These are phyloP conservation scores for Annona squamosa DNA, from an alignment of 164 flowering plant species.

Conservation along the genomic window DNA sequence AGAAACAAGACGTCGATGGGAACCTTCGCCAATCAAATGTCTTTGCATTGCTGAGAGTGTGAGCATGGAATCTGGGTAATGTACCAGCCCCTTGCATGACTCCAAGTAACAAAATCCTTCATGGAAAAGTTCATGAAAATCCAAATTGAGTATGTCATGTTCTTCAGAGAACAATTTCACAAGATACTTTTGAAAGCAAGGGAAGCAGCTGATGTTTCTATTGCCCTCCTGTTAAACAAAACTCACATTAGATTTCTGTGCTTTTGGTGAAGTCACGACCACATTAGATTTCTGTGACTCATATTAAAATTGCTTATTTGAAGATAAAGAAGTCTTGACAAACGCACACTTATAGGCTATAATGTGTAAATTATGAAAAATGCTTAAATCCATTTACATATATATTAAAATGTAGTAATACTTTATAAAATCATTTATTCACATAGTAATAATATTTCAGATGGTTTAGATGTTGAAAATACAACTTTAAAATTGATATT, in stretches of 20 bases:
- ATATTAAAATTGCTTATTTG: not conserved
- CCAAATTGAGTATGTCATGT: constrained; percentile 34
- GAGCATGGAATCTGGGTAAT: constrained; percentile 11
- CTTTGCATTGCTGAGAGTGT: constrained; percentile 29
- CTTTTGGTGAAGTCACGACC: not conserved
- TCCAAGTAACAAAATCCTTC: constrained; percentile 19
- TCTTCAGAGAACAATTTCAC: constrained; percentile 41
- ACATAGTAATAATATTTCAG: too few relatives aligned
- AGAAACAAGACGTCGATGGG: constrained; percentile 69
- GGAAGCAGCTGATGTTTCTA: constrained; percentile 6
- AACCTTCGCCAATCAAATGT: constrained; percentile 71
- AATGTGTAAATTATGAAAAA: not conserved
- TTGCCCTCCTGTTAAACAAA: constrained; percentile 5
- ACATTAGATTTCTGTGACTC: not conserved
- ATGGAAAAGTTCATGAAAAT: constrained; percentile 30
- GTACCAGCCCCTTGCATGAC: constrained; percentile 18
- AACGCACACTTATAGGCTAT: not conserved
- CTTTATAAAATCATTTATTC: too few relatives aligned
- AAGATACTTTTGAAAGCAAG: constrained; percentile 29
- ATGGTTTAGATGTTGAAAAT: too few relatives aligned
- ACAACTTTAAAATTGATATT: too few relatives aligned
- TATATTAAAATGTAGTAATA: too few relatives aligned
- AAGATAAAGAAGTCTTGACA: not conserved
- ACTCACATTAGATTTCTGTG: not conserved
- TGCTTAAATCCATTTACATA: not conserved